Base-by-base conservation (phyloP, 768 basidiomycete species). In the Rhodotorula babjevae region DNA sequence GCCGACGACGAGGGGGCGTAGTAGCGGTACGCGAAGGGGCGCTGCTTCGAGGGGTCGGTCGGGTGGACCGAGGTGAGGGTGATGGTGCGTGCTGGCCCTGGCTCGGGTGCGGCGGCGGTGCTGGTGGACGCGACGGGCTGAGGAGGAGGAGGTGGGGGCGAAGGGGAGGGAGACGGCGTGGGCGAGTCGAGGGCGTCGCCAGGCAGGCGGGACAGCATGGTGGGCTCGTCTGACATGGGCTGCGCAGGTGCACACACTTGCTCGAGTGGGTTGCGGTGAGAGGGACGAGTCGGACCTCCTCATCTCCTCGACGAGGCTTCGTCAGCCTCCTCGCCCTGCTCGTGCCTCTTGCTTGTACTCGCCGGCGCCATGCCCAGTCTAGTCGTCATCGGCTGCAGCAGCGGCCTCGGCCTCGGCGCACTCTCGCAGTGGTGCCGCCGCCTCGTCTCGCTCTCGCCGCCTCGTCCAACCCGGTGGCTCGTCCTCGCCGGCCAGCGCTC, bases 21-120 rank as follows among this genome's bases (percentile, higher is more conserved):
- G 69, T 68, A 76, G 42, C 52, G 53, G 31, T 57, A 63, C 25
- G 25, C 40, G 36, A 70, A 76, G 46, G 52, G 21, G 50, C 75
- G 71, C 5, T n/a, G 61, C 33, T 67, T 67, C 1, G 47, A 25
- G 0, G 66, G 67, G 49, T 71, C 71, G 47, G 29, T 29, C 14
- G 65, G 14, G 27, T 52, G 59, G 44, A 66, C 50, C 1, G 68
- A 64, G 8, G 60, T 59, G 50, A 76, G 62, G 31, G 31, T 40
- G 33, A 63, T 10, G 25, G 71, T 67, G 44, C 7, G 29, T n/a
- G n/a, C 27, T 19, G 25, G 60, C 27, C 16, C 53, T 15, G 61
- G 33, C 33, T 46, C 14, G 25, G 65, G 9, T 6, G 56, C 31
- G 15, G 36, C 31, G 19, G 15, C 36, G 29, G 25, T 31, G 67